These are phyloP conservation scores for Trichoderma sp. DNA, from an alignment of 2,329 filamentous ascomycete genomes.

Conservation along the genomic window DNA sequence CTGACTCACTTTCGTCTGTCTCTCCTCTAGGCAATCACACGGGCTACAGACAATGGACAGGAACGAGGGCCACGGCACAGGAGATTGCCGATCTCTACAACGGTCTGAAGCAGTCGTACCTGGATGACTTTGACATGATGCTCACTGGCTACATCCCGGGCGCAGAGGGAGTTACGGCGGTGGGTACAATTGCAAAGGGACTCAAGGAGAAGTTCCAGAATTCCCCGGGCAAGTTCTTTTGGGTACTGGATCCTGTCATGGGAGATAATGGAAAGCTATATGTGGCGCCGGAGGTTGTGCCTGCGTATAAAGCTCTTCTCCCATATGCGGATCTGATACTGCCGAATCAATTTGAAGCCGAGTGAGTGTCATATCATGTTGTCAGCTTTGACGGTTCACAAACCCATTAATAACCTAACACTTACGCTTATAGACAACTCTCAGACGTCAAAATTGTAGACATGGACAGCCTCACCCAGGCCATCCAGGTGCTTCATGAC, in stretches of 20 bases:
- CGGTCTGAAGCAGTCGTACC: constrained; percentile 78
- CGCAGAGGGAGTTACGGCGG: constrained; percentile 77
- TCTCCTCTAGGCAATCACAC: constrained; percentile 81
- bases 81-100: constrained; percentile 84
- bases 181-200: constrained; percentile 81
- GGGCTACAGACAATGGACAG: constrained; percentile 85
- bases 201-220: constrained; percentile 65
- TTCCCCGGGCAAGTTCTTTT: constrained; percentile 81
- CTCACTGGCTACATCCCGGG: constrained; percentile 93
- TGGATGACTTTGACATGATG: constrained; percentile 91
- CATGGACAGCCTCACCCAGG: constrained; percentile 68
- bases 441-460: constrained; percentile 83
- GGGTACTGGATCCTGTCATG: constrained; percentile 98
- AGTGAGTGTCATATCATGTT: constrained; percentile 57
- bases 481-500: constrained; percentile 76
- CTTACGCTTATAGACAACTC: constrained; percentile 62
- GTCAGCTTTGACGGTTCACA: background rate
- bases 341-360: constrained; percentile 96
- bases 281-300: constrained; percentile 87
- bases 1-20: background rate
- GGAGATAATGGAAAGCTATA: constrained; percentile 92
- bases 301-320: constrained; percentile 81
- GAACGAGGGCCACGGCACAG: constrained; percentile 75
- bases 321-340: constrained; percentile 85
- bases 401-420: background rate